Percentiles rank a stretch among this genome's conserved stretches.
These are phyloP conservation scores for Parastagonospora nodorum DNA, from an alignment of 2,329 filamentous ascomycete species.

Conservation along the genomic window DNA sequence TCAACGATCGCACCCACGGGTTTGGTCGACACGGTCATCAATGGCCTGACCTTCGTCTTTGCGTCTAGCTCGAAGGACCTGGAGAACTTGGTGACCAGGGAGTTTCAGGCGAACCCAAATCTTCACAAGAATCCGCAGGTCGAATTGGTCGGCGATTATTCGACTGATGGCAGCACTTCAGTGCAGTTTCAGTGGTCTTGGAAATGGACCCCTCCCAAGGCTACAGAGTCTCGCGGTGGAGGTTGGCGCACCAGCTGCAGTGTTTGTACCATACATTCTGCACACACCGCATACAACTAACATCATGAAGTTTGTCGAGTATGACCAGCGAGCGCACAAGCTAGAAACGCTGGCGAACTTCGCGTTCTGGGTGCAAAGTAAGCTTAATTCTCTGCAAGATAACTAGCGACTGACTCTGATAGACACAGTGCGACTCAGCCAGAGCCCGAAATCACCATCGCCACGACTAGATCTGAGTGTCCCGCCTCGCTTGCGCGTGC, in stretches of 20 bases:
- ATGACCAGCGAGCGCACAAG: conserved; percentile 89
- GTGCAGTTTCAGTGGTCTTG: conserved; percentile 94
- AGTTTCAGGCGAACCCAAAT: conserved; percentile 97
- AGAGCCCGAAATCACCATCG: conserved; percentile 57
- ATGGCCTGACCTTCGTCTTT: conserved; percentile 89
- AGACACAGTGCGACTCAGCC: conserved; percentile 47
- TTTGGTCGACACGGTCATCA: conserved; percentile 74
- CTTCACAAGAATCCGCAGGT: conserved; percentile 97
- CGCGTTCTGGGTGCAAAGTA: conserved; percentile 92
- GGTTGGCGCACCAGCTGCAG: conserved; percentile 97
- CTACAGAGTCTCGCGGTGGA: conserved; percentile 77
- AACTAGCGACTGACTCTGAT: conserved; percentile 10
- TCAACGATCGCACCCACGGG: conserved; percentile 51
- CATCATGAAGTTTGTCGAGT: conserved; percentile 82
- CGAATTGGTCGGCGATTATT: conserved; percentile 89
- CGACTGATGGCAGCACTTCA: conserved; percentile 79
- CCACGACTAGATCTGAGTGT: conserved; percentile 74
- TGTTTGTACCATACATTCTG: conserved; percentile 54
- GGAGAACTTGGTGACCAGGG: conserved; percentile 89
- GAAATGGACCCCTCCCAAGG: conserved; percentile 93
- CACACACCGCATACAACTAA: conserved; percentile 18
- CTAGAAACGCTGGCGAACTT: conserved; percentile 89
- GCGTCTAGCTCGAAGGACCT: conserved; percentile 85
- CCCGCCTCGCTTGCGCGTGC: conserved; percentile 77
- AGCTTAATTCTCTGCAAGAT: conserved; percentile 23